Base-by-base conservation (phyloP, 2,329 filamentous ascomycete genomes). In the Claviceps paspali region DNA sequence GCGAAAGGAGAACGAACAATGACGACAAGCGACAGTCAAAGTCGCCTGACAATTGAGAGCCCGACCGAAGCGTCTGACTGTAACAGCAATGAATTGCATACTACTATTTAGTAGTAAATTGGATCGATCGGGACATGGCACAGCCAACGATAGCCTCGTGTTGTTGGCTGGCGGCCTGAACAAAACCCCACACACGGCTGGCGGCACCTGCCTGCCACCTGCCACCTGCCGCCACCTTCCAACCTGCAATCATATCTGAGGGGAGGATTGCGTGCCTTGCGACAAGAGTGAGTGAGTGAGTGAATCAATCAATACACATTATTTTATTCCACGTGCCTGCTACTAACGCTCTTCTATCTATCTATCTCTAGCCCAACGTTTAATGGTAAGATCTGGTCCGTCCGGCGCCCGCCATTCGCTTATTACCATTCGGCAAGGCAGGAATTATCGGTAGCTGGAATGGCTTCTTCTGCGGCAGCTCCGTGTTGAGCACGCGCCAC, bases 401-500 rank as follows among this genome's bases (percentile, higher is more conserved):
- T 7, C 53, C 52, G 47, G 47, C 52, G 4, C 48, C 49, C 26
- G 45, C 41, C 18, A 44, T 43, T 30, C 56, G 45, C 30, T 52
- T 52, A 3, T 49, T 52, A 6, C 52, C 51, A 19, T 56, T 59
- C 6, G 50, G 43, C 24, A 60, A 35, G 9, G 49, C 41, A 2
- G 57, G 56, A 15, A 58, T 56, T 14, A 50, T 48, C 11, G 56
- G 55, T 19, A 59, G 41, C 29, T 49, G 54, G 29, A 63, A 55
- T 4, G 59, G 55, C 44, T 63, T 62, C 41, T 61, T 71, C 61
- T 53, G 54, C 6, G 62, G 61, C 22, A 60, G 50, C 33, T 70
- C 52, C 22, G 60, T 61, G 43, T 72, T 80, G 38, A 91, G 61
- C 28, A 73, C 70, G 30, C 70, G 66, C 91, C 92, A 98, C 55